These are phyloP conservation scores for Hsuehochloa calcarea DNA, from an alignment of 176 grass and related monocot species.

Conservation along the genomic window DNA sequence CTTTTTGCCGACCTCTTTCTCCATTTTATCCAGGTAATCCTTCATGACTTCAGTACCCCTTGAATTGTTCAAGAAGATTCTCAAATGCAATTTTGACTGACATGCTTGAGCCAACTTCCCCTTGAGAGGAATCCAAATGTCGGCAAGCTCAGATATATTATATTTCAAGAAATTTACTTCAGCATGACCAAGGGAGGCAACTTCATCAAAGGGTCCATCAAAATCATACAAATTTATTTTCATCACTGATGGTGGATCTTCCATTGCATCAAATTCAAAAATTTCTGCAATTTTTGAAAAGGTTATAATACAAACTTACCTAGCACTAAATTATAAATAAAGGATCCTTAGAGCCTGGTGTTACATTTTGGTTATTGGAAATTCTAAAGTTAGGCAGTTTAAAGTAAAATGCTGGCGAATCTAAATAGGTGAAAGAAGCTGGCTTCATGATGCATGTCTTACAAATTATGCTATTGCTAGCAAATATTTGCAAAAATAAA, in stretches of 20 bases:
- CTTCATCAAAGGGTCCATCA: slow-evolving; percentile 93
- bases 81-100: slow-evolving; percentile 80
- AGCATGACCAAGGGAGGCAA: slow-evolving; percentile 69
- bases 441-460: not conserved
- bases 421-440: not conserved
- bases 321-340: slow-evolving; percentile 2
- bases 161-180: slow-evolving; percentile 95
- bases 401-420: slow-evolving; percentile 8
- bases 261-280: slow-evolving; percentile 97
- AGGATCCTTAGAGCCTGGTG: not conserved
- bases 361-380: not conserved
- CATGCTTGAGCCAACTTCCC: slow-evolving; percentile 89
- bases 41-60: slow-evolving; percentile 61
- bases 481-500: slow-evolving; percentile 7
- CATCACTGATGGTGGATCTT: slow-evolving; percentile 86
- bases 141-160: slow-evolving; percentile 68
- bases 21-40: slow-evolving; percentile 78
- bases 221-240: slow-evolving; percentile 85
- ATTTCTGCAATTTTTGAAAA: slow-evolving; percentile 69
- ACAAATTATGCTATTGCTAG: not conserved
- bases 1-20: slow-evolving; percentile 97
- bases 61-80: slow-evolving; percentile 85
- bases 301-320: not conserved
- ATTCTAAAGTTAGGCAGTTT: not conserved
- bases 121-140: slow-evolving; percentile 79